Evolutionary conservation across 306 rosid species (phyloP).

Genomic region (Oemleria cerasiformis): DNA sequence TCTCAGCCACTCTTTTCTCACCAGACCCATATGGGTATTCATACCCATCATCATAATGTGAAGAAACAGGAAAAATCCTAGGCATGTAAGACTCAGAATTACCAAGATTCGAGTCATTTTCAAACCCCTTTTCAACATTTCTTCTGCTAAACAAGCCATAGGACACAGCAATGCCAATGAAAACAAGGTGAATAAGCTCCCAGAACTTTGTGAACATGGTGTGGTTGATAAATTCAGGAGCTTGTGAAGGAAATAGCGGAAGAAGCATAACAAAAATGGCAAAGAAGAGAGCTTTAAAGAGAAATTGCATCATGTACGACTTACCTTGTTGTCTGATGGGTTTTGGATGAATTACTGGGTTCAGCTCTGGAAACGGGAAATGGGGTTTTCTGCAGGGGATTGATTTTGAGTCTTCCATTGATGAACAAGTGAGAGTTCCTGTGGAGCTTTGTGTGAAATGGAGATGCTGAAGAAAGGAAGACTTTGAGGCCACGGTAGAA

Average conservation of each 20-base stretch:
- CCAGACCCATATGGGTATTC: slow-evolving; percentile 32
- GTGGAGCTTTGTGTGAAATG: slow-evolving; percentile 22
- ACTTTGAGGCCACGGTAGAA: slow-evolving; percentile 45
- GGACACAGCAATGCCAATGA: slow-evolving; percentile 82
- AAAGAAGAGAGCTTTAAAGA: slow-evolving; percentile 55
- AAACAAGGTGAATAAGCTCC: slow-evolving; percentile 78
- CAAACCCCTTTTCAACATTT: slow-evolving; percentile 41
- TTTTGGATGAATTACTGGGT: slow-evolving; percentile 35
- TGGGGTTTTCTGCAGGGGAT: slow-evolving; percentile 46
- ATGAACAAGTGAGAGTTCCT: slow-evolving; percentile 13
- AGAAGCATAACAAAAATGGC: slow-evolving; percentile 34
- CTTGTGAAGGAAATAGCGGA: slow-evolving; percentile 84
- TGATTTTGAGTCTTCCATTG: slow-evolving; percentile 63
- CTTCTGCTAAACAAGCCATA: slow-evolving; percentile 76
- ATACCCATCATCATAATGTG: slow-evolving; percentile 52
- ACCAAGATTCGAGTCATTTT: slow-evolving; percentile 34
- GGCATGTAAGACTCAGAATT: slow-evolving; percentile 52
- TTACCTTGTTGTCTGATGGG: slow-evolving; percentile 44
- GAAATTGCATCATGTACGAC: slow-evolving; percentile 43
- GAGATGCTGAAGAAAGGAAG: slow-evolving; percentile 44
- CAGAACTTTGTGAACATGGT: slow-evolving; percentile 58
- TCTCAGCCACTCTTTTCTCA: slow-evolving; percentile 36
- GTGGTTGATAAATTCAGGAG: slow-evolving; percentile 73
- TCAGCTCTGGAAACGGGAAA: slow-evolving; percentile 32
- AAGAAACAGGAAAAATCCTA: slow-evolving; percentile 52